These are phyloP conservation scores for Lolium perenne DNA, from an alignment of 176 grass and related monocot species.

Conservation along the genomic window DNA sequence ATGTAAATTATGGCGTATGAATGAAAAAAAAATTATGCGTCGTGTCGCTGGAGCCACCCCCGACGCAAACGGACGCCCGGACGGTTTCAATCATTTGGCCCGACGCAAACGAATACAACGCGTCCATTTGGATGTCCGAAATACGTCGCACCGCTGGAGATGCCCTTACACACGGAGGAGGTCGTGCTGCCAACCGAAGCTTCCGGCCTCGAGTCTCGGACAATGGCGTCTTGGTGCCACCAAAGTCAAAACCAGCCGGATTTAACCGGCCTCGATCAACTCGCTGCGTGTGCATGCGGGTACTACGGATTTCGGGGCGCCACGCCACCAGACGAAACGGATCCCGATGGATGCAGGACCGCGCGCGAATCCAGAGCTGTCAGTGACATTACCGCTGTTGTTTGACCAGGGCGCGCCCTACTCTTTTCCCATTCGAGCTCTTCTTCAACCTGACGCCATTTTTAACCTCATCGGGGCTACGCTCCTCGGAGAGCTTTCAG, in stretches of 20 bases:
- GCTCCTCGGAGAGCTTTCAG: too few species aligned
- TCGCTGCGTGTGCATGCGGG: neutral
- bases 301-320: slow-evolving; percentile 11
- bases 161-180: neutral
- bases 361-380: slow-evolving; percentile 12
- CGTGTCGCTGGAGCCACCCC: too few species aligned
- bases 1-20: too few species aligned
- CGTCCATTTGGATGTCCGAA: too few species aligned
- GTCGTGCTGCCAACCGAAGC: slow-evolving; percentile 16
- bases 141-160: too few species aligned
- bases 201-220: slow-evolving; percentile 44
- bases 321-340: slow-evolving; percentile 23
- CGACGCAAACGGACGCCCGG: too few species aligned
- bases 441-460: too few species aligned
- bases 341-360: slow-evolving; percentile 42
- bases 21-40: too few species aligned
- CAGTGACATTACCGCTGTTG: neutral
- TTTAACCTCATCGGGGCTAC: too few species aligned
- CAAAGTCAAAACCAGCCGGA: slow-evolving; percentile 76
- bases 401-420: neutral
- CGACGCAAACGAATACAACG: too few species aligned
- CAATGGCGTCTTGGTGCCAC: slow-evolving; percentile 48
- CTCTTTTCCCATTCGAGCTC: neutral
- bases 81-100: too few species aligned
- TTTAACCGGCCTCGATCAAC: slow-evolving; percentile 6